Conservation (phyloP, 192 early-diverging fungal species). For the Radiomyces spectabilis region DNA sequence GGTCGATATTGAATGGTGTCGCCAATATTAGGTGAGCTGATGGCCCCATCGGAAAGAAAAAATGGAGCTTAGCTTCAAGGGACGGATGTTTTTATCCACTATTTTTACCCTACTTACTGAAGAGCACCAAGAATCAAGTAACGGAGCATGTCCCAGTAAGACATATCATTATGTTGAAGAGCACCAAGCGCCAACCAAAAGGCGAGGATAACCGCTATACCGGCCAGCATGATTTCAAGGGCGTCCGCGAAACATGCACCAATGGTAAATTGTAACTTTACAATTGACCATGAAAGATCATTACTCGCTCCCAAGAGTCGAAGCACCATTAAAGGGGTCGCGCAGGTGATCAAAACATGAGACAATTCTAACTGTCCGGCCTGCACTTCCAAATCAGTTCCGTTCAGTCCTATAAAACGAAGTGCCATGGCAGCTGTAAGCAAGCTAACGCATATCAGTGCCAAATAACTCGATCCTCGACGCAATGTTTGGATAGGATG, state of each 20-base stretch:
- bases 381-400: background rate
- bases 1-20: conserved; percentile 23
- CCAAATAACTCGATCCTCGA: conserved; percentile 1
- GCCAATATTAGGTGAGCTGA: conserved; percentile 26
- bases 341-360: background rate
- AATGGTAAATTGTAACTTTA: conserved; percentile 7
- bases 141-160: conserved; percentile 9
- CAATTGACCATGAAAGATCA: conserved; percentile 5
- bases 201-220: conserved; percentile 1
- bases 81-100: background rate
- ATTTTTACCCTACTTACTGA: conserved; percentile 15
- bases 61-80: background rate
- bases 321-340: conserved; percentile 14
- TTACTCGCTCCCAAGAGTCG: conserved; percentile 5
- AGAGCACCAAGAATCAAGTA: conserved; percentile 26
- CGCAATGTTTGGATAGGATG: background rate
- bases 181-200: conserved; percentile 23
- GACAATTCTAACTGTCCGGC: background rate
- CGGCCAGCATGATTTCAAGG: conserved; percentile 10
- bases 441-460: background rate
- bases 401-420: background rate
- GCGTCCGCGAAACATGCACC: conserved; percentile 5
- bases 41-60: background rate
- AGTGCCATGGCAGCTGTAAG: background rate
- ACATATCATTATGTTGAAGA: conserved; percentile 18